Base-by-base conservation (phyloP, 805 yeast genomes). In the Metschnikowia lunata region DNA sequence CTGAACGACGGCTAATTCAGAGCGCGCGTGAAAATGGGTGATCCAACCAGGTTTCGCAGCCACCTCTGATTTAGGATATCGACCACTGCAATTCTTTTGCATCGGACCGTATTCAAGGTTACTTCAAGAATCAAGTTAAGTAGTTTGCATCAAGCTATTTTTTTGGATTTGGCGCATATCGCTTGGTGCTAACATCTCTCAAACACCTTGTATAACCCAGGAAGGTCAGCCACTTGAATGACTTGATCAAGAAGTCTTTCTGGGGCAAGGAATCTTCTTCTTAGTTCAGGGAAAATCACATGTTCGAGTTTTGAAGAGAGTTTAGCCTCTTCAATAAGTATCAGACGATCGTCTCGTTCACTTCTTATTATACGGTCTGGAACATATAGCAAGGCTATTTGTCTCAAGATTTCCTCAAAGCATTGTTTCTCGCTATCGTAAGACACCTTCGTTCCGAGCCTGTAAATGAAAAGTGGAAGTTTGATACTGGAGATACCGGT, bases 171-270 rank as follows among this genome's bases (percentile, higher is more conserved):
- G 23, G 5, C 5, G 23, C 23, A 18, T 18, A 3, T 3, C 23
- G 23, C 23, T 18, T 18, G 23, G 5, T 18, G 23, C 23, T 55
- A 86, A 57, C 99, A 93, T 60, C 99, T 74, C 67, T 93, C 99
- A 69, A 93, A 93, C 5, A 95, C 95, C 56, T 75, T 79, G 63
- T 93, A 93, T 45, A 93, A 68, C 0, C 96, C 96, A 1, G 98
- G 98, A 28, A 93, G 63, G 59, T 83, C 89, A 0, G 99, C 97
- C 32, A 93, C 79, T 61, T 91, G 96, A 6, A 87, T 76, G 4
- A 89, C 79, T 44, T 79, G 82, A 11, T 69, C 58, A 5, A 63
- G 51, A 31, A 88, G 54, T 3, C 56, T 58, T 11, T 68, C 68
- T 0, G 95, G 78, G 0, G 90, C 95, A 11, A 88, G 59, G 26